Percentiles rank a stretch among this genome's conserved stretches.
These are phyloP conservation scores for Alternaria sp. DNA, from an alignment of 2,329 filamentous ascomycete species.

Conservation along the genomic window DNA sequence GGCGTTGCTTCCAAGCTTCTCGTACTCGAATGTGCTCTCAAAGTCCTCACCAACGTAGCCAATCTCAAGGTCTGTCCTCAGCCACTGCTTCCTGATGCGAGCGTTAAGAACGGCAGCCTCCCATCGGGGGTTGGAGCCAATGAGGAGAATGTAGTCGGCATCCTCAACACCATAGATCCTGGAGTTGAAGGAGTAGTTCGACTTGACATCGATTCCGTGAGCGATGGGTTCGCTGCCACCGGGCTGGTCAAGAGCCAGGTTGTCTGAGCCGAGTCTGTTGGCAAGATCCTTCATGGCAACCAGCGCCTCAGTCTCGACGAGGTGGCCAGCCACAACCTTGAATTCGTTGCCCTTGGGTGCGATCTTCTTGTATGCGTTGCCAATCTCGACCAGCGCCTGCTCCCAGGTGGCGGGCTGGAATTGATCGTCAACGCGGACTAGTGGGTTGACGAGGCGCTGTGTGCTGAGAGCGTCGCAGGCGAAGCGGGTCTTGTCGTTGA, in stretches of 20 bases:
- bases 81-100: constrained; percentile 96
- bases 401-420: constrained; percentile 96
- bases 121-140: constrained; percentile 94
- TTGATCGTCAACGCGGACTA: constrained; percentile 86
- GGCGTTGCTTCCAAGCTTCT: constrained; percentile 83
- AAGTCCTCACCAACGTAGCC: constrained; percentile 90
- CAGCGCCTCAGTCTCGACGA: constrained; percentile 90
- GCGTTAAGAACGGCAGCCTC: constrained; percentile 96
- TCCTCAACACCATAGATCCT: constrained; percentile 93
- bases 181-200: constrained; percentile 97
- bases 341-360: constrained; percentile 91
- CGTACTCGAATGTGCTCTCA: constrained; percentile 93
- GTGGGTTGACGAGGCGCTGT: constrained; percentile 89
- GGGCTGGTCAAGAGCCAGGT: constrained; percentile 89
- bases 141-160: constrained; percentile 86
- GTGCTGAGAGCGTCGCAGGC: constrained; percentile 97
- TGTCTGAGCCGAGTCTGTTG: constrained; percentile 96
- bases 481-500: constrained; percentile 97
- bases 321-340: constrained; percentile 89
- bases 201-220: constrained; percentile 90
- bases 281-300: constrained; percentile 97
- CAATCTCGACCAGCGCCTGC: constrained; percentile 88
- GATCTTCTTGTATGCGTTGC: constrained; percentile 77
- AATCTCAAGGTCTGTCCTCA: constrained; percentile 92
- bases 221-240: constrained; percentile 82